Base-by-base conservation (phyloP, 2,329 filamentous ascomycete genomes). In the Paecilomyces sp. region DNA sequence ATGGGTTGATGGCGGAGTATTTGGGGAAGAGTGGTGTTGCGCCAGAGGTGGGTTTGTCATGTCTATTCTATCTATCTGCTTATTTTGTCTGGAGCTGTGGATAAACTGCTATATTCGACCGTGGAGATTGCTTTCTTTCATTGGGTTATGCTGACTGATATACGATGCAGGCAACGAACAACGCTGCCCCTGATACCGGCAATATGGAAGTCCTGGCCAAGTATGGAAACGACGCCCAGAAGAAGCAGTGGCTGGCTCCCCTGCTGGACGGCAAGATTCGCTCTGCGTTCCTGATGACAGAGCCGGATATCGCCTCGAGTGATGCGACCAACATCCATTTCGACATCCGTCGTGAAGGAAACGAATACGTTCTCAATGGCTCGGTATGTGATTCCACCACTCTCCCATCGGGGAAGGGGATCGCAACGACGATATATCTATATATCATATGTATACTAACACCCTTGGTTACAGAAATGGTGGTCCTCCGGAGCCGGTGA, bases 401-500 rank as follows among this genome's bases (percentile, higher is more conserved):
- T n/a, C n/a, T n/a, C n/a, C 30, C 18, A 33, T 31, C 13, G n/a
- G 2, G 0, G 22, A 11, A 0, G 47, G 33, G 50, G 52, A 63
- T 67, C 69, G 64, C 69, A 64, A 68, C 47, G 28, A 31, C 1
- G 60, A 33, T 12, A 33, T 9, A 22, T 22, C 22, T 22, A 22
- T 22, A 22, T 22, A 1, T 22, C 22, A 22, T 22, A 22, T 22
- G 22, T 22, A 61, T 34, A 66, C 62, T 9, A 55, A 56, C 11
- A 59, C n/a, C 22, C 22, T 18, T 47, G n/a, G 9, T 7, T 28
- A 57, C 64, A 93, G 85, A 99, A 99, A 91, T 99, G 94, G 94
- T 99, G 94, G 94, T 96, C 91, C 30, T 96, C 91, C 64, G 94
- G 94, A 65, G 92, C 92, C 18, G 94, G 94, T 60, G 94, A 99